Percentiles rank a stretch among this genome's conserved stretches.
phyloP scores from a whole-genome alignment of 139 green algal species.

The Tetradesmus obliquus region DNA sequence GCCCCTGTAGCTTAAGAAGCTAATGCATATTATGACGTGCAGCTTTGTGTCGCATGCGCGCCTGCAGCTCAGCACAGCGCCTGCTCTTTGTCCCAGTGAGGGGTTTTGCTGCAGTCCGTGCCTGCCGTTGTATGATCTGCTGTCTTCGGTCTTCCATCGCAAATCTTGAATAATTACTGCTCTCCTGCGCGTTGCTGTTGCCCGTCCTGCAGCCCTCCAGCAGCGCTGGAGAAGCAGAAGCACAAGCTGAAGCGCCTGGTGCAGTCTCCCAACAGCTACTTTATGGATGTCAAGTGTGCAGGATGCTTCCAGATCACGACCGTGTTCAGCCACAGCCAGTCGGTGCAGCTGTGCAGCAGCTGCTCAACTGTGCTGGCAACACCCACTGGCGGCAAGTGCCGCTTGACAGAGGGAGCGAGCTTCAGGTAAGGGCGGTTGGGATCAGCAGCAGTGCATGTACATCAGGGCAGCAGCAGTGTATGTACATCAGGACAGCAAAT shows the following conservation, averaged over 20 bases:
- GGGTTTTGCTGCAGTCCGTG: not conserved
- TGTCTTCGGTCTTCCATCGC: not conserved
- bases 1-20: not conserved
- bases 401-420: constrained; percentile 95
- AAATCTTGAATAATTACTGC: too few species aligned
- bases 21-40: not conserved
- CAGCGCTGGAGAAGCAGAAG: constrained; percentile 93
- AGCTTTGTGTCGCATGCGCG: not conserved
- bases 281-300: constrained; percentile 98
- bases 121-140: not conserved
- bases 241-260: constrained; percentile 98
- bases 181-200: not conserved
- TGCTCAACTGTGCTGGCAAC: constrained; percentile 97
- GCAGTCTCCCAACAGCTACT: constrained; percentile 88
- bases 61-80: not conserved
- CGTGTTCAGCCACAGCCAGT: constrained; percentile 97
- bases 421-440: constrained; percentile 67
- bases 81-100: not conserved
- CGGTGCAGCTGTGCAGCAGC: constrained; percentile 94
- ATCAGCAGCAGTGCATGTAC: not conserved
- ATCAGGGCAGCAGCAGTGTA: too few species aligned
- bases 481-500: too few species aligned
- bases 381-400: constrained; percentile 94
- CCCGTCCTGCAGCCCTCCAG: constrained; percentile 79
- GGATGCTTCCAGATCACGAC: constrained; percentile 97